Base-by-base conservation (phyloP, 2,329 filamentous ascomycete species). In the Sarocladium strictum region DNA sequence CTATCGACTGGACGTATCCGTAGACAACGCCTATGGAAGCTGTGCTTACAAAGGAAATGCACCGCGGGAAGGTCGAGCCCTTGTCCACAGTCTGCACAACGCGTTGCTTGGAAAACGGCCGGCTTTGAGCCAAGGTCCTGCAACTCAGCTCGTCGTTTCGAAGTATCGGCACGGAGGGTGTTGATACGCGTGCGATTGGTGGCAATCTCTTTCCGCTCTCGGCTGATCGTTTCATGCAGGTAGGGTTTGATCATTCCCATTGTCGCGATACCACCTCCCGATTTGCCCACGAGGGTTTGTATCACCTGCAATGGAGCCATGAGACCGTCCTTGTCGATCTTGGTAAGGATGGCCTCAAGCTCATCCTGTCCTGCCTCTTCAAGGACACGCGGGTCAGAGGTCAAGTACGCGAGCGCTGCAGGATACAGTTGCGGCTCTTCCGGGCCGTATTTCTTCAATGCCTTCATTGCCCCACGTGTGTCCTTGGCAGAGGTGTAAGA, bases 221-320 rank as follows among this genome's bases (percentile, higher is more conserved):
- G 84, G 61, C 90, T 86, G 59, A 99, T 96, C 9, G 92, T 96
- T 51, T 88, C 84, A 59, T 88, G 84, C 2, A 99, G 83, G 69
- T 99, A 99, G 5, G 86, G 84, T 71, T 97, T 97, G 58, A 99
- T 87, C 80, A 97, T 91, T 52, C 93, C 94, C 89, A 99, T 97
- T 0, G 91, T 97, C 1, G 95, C 93, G 2, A 97, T 90, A 5
- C 85, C 68, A 15, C 67, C 63, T 0, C 57, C 72, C 55, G 67
- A 76, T 69, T 80, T 75, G n/a, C 76, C 75, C 2, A 97, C 75
- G 0, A 99, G 80, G 0, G 92, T 94, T 69, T 99, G 93, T 15
- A 99, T 94, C 29, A 99, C 94, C 68, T 99, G 94, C 3, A 99
- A 76, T 1, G 94, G 94, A 0, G 94, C 93, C 89, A 99, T 94